Percentiles rank a stretch among this genome's conserved stretches.
Conservation (phyloP, 345 rosid species). For the Psidium friedrichsthalianum region DNA sequence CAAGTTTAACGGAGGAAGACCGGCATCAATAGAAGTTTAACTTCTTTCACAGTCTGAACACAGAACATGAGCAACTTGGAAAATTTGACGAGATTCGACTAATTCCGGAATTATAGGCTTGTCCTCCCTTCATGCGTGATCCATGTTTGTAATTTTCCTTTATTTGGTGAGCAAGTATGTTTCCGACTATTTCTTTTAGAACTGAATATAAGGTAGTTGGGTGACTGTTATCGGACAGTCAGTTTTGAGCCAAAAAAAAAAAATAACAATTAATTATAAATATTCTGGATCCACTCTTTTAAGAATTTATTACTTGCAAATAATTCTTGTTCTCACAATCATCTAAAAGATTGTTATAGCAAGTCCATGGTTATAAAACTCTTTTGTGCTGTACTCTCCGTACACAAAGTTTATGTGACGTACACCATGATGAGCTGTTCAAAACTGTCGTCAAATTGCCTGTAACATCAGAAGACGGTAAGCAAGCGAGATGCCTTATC, state of each 20-base stretch:
- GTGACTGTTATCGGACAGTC: too few species aligned
- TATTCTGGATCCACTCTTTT: too few species aligned
- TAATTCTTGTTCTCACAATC: too few species aligned
- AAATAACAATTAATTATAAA: too few species aligned
- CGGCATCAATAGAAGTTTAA: neutral
- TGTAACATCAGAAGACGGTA: neutral
- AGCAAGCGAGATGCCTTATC: neutral
- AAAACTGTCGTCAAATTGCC: neutral
- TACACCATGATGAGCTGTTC: neutral
- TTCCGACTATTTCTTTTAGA: too few species aligned
- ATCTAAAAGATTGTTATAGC: too few species aligned
- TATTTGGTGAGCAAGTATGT: neutral
- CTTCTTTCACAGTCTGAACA: neutral
- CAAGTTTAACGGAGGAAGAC: neutral
- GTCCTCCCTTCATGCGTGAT: neutral
- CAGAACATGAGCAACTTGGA: neutral
- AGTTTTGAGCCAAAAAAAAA: too few species aligned
- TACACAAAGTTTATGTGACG: neutral
- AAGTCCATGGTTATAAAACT: too few species aligned
- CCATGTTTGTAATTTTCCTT: neutral
- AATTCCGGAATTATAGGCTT: neutral
- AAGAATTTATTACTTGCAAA: too few species aligned
- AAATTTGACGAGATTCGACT: neutral
- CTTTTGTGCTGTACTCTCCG: neutral
- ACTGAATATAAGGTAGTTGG: too few species aligned